These are phyloP conservation scores for Hypoxylon subgilvum DNA, from an alignment of 495 filamentous ascomycete genomes.

Conservation along the genomic window DNA sequence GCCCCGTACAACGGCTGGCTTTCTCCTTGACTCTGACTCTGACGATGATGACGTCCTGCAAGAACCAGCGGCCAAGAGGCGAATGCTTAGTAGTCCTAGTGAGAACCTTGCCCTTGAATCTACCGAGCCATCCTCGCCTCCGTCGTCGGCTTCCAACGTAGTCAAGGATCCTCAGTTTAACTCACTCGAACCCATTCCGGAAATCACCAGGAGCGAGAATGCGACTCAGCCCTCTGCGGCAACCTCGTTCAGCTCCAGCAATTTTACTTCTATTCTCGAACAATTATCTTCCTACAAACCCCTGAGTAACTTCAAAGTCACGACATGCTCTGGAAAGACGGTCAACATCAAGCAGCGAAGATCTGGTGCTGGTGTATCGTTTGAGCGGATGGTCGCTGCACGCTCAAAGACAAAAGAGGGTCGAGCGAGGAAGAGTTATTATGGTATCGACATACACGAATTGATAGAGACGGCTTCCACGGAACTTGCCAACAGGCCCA, in stretches of 20 bases:
- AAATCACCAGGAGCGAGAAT: neutral
- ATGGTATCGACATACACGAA: slow-evolving; percentile 86
- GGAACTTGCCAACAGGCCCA: slow-evolving; percentile 44
- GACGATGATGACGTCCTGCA: slow-evolving; percentile 31
- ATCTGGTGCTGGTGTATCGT: slow-evolving; percentile 58
- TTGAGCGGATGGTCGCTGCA: slow-evolving; percentile 70
- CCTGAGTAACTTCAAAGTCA: slow-evolving; percentile 52
- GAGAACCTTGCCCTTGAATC: slow-evolving; percentile 5
- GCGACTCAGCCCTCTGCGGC: slow-evolving; percentile 4
- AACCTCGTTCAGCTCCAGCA: slow-evolving; percentile 14
- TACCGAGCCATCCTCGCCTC: slow-evolving; percentile 27
- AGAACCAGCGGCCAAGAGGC: slow-evolving; percentile 38
- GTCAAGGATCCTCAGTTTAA: neutral
- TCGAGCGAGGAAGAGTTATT: slow-evolving; percentile 80
- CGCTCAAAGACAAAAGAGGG: slow-evolving; percentile 72
- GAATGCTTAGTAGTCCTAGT: slow-evolving; percentile 34
- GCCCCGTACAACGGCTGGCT: slow-evolving; percentile 48
- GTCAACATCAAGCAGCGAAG: slow-evolving; percentile 62
- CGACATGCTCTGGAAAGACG: slow-evolving; percentile 70
- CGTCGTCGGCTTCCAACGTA: slow-evolving; percentile 3
- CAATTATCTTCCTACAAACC: slow-evolving; percentile 45
- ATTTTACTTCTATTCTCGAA: slow-evolving; percentile 38
- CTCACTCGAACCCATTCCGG: neutral
- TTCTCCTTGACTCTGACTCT: slow-evolving; percentile 51
- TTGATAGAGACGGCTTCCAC: slow-evolving; percentile 73